A percentile compares a stretch with the other conserved stretches of the same genome.
These are phyloP conservation scores for Apiospora sp. DNA, from an alignment of 2,329 filamentous ascomycete species.

Conservation along the genomic window DNA sequence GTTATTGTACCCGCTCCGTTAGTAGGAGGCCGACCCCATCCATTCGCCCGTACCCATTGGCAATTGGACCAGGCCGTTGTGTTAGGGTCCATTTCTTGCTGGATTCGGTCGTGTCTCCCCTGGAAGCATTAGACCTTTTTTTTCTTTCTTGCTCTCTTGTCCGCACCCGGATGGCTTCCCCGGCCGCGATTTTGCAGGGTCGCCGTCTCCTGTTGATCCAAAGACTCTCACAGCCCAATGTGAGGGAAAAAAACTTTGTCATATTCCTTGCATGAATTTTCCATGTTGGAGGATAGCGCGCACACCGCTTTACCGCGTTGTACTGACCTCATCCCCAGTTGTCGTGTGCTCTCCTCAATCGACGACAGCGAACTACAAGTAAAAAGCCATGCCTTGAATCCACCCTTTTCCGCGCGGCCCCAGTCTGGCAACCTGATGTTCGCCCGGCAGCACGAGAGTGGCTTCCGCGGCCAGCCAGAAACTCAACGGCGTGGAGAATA, in stretches of 20 bases:
- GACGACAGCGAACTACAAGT: not conserved
- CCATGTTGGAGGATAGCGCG: not conserved
- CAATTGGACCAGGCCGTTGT: not conserved
- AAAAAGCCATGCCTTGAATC: slow-evolving; percentile 8
- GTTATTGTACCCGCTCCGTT: not conserved
- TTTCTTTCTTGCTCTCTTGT: not conserved
- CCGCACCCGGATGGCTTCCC: slow-evolving; percentile 10
- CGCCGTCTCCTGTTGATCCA: slow-evolving; percentile 11
- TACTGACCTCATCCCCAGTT: not conserved
- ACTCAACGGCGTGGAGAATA: slow-evolving; percentile 11
- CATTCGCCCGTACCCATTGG: not conserved
- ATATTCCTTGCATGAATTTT: slow-evolving; percentile 17
- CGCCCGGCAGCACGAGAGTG: not conserved
- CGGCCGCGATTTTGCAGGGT: slow-evolving; percentile 11
- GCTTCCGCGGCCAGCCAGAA: slow-evolving; percentile 3
- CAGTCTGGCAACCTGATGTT: slow-evolving; percentile 9
- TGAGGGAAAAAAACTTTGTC: slow-evolving; percentile 6
- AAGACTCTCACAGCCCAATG: not conserved
- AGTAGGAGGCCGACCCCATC: not conserved
- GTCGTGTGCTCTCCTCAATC: not conserved
- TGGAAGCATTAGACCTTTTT: not conserved
- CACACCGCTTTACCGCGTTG: not conserved
- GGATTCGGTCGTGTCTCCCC: not conserved
- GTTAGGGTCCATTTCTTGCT: slow-evolving; percentile 3
- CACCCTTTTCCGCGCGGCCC: slow-evolving; percentile 12